Percentiles rank a stretch among this genome's conserved stretches.
Conservation (phyloP, 208 protist genomes). For the Wallacemonas rigidus region DNA sequence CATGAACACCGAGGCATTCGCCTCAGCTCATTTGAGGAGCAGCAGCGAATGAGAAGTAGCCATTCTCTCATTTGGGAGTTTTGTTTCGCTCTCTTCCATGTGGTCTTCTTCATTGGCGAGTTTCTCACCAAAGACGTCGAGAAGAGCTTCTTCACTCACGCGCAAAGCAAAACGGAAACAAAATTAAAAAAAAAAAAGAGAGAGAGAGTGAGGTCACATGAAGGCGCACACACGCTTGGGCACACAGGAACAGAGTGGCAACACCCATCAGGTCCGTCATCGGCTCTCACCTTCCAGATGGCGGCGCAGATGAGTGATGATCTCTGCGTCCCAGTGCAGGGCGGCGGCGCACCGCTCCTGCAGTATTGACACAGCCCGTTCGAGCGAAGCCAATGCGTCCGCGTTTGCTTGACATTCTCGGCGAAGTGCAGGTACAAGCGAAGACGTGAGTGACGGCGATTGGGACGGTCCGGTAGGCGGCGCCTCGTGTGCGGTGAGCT, state of each 20-base stretch:
- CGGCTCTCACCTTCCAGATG: neutral
- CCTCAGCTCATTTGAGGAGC: too few species aligned
- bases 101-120: too few species aligned
- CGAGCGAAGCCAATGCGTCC: neutral
- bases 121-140: too few species aligned
- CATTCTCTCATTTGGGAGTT: too few species aligned
- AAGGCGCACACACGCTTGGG: neutral
- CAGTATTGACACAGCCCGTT: neutral
- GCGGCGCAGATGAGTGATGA: conserved; percentile 8
- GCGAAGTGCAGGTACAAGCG: neutral
- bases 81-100: too few species aligned
- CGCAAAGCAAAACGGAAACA: too few species aligned
- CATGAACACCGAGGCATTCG: too few species aligned
- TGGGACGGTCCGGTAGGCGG: too few species aligned
- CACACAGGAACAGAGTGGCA: neutral
- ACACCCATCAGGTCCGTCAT: neutral
- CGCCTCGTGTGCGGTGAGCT: too few species aligned
- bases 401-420: neutral
- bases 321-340: conserved; percentile 2
- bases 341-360: conserved; percentile 1
- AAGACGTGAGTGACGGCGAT: neutral
- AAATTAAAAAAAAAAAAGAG: neutral
- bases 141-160: too few species aligned
- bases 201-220: neutral
- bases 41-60: too few species aligned